Conservation (phyloP, 345 rosid genomes). For the Citrus medica region DNA sequence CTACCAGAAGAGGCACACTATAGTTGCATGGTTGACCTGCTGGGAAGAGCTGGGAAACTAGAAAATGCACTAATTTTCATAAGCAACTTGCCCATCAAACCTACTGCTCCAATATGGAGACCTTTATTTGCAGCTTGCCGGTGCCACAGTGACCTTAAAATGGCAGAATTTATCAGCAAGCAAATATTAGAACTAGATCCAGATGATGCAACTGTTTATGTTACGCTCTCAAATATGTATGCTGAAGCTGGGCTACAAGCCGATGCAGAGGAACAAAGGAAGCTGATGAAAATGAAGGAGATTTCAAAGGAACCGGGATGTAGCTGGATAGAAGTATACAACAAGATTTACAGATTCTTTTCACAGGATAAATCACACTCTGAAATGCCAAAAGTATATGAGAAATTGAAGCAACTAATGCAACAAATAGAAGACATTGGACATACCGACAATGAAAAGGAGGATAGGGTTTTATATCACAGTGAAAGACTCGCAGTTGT, state of each 20-base stretch:
- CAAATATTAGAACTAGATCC: conserved; percentile 19
- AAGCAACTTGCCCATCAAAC: conserved; percentile 20
- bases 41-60: conserved; percentile 30
- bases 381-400: conserved; percentile 8
- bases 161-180: conserved; percentile 24
- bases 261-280: conserved; percentile 23
- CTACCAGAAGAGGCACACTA: conserved; percentile 28
- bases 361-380: conserved; percentile 15
- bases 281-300: conserved; percentile 12
- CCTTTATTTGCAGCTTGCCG: conserved; percentile 33
- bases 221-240: conserved; percentile 25
- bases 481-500: conserved; percentile 28
- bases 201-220: conserved; percentile 17
- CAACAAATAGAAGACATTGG: conserved; percentile 7
- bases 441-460: not conserved
- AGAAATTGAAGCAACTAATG: conserved; percentile 19
- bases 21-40: conserved; percentile 29
- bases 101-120: conserved; percentile 29
- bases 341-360: conserved; percentile 27
- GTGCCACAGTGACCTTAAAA: conserved; percentile 19
- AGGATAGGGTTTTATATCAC: conserved; percentile 18
- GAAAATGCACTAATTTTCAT: conserved; percentile 21
- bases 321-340: conserved; percentile 26
- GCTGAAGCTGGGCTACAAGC: not conserved
- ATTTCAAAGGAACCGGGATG: conserved; percentile 23